Base-by-base conservation (phyloP, 1,284 basidiomycete species). In the Malassezia dermatis region DNA sequence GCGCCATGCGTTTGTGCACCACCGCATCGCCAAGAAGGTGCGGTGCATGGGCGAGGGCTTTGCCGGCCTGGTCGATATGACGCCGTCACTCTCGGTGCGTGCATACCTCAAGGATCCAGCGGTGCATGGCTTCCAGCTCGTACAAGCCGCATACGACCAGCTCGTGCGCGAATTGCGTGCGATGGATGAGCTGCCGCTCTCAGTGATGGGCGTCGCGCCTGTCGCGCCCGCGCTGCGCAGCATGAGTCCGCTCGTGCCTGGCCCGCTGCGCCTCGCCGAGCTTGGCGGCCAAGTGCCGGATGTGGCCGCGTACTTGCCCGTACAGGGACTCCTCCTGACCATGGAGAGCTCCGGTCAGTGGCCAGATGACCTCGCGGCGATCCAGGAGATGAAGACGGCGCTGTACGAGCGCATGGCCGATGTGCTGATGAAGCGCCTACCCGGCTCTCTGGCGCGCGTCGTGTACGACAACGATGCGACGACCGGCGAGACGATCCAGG, bases 311-410 rank as follows among this genome's bases (percentile, higher is more conserved):
- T 65, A 67, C 46, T 41, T 75, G 75, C 86, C 52, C 65, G 78
- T 63, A 17, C 74, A 60, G 56, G 73, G 62, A 69, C 76, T 53
- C 79, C 83, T 52, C 78, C 80, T 37, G 63, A 76, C 17, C 80
- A 81, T 60, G 80, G 86, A 51, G 80, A 82, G 31, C 86, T 93
- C 89, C 0, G 84, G 85, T 0, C 82, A 83, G 62, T 99, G 94
- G 94, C 94, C 94, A 0, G 90, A 96, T 69, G 90, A 98, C 66
- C 80, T 98, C 1, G 80, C 80, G 15, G 89, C 90, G 0, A 86
- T 96, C 43, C 91, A 95, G 75, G 89, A 89, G 64, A 86, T 91
- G 77, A 98, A 98, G 76, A 79, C 94, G 2, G 93, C 93, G 0
- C 86, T 98, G 72, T 66, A 64, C 42, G 69, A 74, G 40, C 62